Percentiles rank a stretch among this genome's conserved stretches.
These are phyloP conservation scores for Glaciozyma antarctica DNA, from an alignment of 768 basidiomycete species.

Conservation along the genomic window DNA sequence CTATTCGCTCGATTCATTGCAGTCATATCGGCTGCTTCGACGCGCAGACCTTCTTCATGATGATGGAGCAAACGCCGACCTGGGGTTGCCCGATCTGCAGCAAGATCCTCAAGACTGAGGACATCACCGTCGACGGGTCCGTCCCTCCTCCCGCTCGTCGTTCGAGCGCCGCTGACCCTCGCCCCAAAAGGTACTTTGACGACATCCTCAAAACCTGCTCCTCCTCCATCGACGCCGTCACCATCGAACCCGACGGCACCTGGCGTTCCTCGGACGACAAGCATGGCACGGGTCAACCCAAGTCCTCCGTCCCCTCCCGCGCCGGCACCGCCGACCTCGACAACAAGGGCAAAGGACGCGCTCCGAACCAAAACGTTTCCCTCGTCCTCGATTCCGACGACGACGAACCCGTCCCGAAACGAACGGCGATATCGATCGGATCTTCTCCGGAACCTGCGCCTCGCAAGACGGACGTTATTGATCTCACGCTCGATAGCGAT, in stretches of 20 bases:
- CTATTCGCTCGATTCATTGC: conserved; percentile 77
- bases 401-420: conserved; percentile 48
- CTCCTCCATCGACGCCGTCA: conserved; percentile 77
- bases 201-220: conserved; percentile 68
- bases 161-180: background rate
- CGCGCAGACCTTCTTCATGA: conserved; percentile 80
- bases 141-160: conserved; percentile 28
- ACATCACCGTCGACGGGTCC: conserved; percentile 86
- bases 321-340: background rate
- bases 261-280: conserved; percentile 91
- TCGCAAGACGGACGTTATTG: no score
- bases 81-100: conserved; percentile 94
- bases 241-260: conserved; percentile 86
- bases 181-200: conserved; percentile 62
- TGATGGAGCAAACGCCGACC: conserved; percentile 93
- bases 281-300: conserved; percentile 45
- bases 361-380: conserved; percentile 36
- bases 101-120: conserved; percentile 60
- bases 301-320: background rate
- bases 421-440: no score
- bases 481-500: no score
- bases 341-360: conserved; percentile 36
- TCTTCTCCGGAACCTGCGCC: no score
- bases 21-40: conserved; percentile 94
- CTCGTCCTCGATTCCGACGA: conserved; percentile 57